Evolutionary conservation across 2,329 filamentous ascomycete genomes (phyloP).

Genomic region (Periconia sp.): DNA sequence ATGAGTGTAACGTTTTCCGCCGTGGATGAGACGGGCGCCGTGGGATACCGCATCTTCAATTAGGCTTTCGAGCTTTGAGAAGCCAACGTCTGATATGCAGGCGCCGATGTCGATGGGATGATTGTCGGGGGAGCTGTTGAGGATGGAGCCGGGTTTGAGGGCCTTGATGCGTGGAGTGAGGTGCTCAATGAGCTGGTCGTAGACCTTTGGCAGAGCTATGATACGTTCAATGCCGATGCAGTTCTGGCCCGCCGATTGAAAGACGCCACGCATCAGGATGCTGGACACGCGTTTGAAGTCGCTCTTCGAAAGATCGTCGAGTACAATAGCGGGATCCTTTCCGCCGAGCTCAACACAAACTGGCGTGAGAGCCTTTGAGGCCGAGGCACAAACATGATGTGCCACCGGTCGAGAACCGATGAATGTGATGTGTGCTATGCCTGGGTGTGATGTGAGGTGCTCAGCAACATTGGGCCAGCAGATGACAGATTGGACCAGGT

Average conservation of each 20-base stretch:
- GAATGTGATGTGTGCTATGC: constrained; percentile 89
- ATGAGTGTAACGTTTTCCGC: constrained; percentile 75
- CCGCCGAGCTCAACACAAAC: constrained; percentile 91
- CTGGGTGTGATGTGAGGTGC: constrained; percentile 82
- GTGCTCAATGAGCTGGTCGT: constrained; percentile 72
- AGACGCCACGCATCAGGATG: constrained; percentile 88
- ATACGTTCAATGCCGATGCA: constrained; percentile 97
- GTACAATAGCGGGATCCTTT: constrained; percentile 89
- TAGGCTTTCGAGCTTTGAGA: constrained; percentile 76
- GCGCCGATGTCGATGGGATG: constrained; percentile 80
- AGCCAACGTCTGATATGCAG: constrained; percentile 81
- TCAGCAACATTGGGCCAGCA: constrained; percentile 87
- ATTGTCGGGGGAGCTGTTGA: constrained; percentile 50
- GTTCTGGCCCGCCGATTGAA: constrained; percentile 95
- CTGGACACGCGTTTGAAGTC: constrained; percentile 75
- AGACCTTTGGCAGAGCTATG: constrained; percentile 77
- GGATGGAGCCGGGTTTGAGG: constrained; percentile 76
- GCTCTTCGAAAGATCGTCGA: constrained; percentile 74
- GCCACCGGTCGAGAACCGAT: constrained; percentile 90
- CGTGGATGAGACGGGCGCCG: constrained; percentile 81
- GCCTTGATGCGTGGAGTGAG: constrained; percentile 76
- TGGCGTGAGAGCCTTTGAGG: constrained; percentile 84
- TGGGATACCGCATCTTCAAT: constrained; percentile 77
- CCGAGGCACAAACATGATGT: constrained; percentile 84
- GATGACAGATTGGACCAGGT: constrained; percentile 81